phyloP scores from a whole-genome alignment of 305 asterid genomes.

The Fraxinus nigra region DNA sequence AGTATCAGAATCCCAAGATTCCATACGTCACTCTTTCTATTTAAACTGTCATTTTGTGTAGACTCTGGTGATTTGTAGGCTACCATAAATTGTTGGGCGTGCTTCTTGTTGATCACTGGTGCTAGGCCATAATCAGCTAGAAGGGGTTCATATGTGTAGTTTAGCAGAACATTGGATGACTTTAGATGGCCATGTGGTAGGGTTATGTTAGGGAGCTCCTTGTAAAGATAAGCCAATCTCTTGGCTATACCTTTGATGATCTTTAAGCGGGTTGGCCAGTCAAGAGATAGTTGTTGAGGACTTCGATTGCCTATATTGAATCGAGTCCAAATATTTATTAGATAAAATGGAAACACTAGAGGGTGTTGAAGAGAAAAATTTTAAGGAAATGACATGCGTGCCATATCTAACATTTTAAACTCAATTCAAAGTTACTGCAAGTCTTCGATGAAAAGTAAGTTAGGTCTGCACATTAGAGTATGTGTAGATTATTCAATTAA shows the following conservation, averaged over 20 bases:
- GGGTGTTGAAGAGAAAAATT: neutral
- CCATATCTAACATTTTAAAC: neutral
- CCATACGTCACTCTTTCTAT: slow-evolving; percentile 40
- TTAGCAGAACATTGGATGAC: slow-evolving; percentile 39
- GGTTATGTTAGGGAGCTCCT: slow-evolving; percentile 22
- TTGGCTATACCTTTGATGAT: slow-evolving; percentile 43
- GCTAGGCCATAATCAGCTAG: slow-evolving; percentile 37
- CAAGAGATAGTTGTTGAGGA: slow-evolving; percentile 26
- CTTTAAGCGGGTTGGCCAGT: slow-evolving; percentile 39
- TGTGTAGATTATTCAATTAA: neutral
- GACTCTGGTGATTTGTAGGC: slow-evolving; percentile 42
- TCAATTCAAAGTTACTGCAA: neutral
- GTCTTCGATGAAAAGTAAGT: neutral
- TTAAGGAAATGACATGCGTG: neutral
- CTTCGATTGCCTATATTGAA: slow-evolving; percentile 25
- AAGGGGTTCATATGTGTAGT: slow-evolving; percentile 24
- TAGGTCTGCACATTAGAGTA: neutral
- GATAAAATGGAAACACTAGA: neutral
- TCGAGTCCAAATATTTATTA: neutral
- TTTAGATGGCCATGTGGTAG: slow-evolving; percentile 44
- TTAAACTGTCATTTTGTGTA: slow-evolving; percentile 14
- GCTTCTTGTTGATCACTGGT: slow-evolving; percentile 37
- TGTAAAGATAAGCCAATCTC: slow-evolving; percentile 34
- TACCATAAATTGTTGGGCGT: slow-evolving; percentile 41
- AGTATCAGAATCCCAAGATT: slow-evolving; percentile 45